Base-by-base conservation (phyloP, 1,139 yeast species). In the Candida pseudoviswanathii region DNA sequence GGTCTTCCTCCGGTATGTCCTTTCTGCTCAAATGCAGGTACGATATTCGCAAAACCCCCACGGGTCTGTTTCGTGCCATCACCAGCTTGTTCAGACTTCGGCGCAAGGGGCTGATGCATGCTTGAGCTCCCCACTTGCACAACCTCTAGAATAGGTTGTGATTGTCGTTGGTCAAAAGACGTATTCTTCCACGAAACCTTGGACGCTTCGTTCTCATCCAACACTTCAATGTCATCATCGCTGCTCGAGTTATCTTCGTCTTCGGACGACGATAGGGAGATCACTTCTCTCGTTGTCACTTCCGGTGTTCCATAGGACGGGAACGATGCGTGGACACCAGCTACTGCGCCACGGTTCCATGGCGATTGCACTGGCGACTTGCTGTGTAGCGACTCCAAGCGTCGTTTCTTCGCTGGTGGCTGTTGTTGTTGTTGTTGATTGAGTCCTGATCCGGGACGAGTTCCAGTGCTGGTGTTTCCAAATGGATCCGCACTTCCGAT, bases 131-230 rank as follows among this genome's bases (percentile, higher is more conserved):
- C 16, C 3, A 37, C 11, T 25, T 25, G 41, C n/a, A n/a, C 34
- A 25, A 21, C 16, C 8, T 5, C 11, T 5, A 6, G 43, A 10
- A 16, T 26, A 2, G 24, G 5, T 34, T 8, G 29, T 9, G 22
- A 11, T 8, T 3, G 2, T 9, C 4, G 33, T 10, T 6, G 4
- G 7, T 55, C 56, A 45, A 64, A 65, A 4, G 67, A 58, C 2
- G 61, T 50, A 25, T 57, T 50, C 44, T 64, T 67, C 53, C 67
- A 68, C 6, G 51, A 56, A 4, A 61, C 58, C 2, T 56, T 56
- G 10, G 60, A 57, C 2, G 69, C 72, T 45, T 66, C 70, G 25
- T 55, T 58, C 9, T 67, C 63, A 37, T 65, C 65, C 8, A 68
- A 51, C 24, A 65, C 63, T 33, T 64, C 60, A 2, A 68, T 52